Evolutionary conservation across 1,139 yeast genomes (phyloP), one percentile per base, ranked within the genome.

Genomic region (Nakaseomyces kungkrabaensis): DNA sequence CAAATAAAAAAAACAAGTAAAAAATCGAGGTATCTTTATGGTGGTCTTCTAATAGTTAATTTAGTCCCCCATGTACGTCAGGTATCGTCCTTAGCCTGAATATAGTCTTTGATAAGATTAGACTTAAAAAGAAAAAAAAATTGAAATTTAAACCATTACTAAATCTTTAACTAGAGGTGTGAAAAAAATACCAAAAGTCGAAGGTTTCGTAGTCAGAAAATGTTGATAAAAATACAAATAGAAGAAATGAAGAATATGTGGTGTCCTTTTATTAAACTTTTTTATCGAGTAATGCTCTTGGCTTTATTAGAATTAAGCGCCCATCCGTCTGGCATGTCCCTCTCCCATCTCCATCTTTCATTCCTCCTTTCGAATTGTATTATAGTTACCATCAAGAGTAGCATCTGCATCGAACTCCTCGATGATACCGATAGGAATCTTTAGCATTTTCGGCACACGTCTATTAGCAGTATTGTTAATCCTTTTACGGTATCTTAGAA

Each of bases 401-500:
- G 48, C 44, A 46, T 62, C 60, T 31, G 49, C 49, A 25, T 59
- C 54, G 17, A 62, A 51, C 47, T 52, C 52, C 22, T 54, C 46
- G 13, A 62, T 51, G 42, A 61, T 53, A 9, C 56, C 46, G 8
- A 53, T 52, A 24, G 68, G 68, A 10, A 64, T 59, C 25, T 57
- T 54, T 27, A 57, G 50, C n/a, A 50, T 43, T 11, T 57, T 48
- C 6, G 68, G 68, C 8, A 65, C 60, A 41, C 64, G 53, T 26
- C 68, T 53, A 45, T 63, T 65, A 33, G 56, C 44, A 13, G 45
- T 58, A 32, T 66, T 66, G 33, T 58, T 54, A 5, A 56, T 48
- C 17, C 52, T 43, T 51, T 56, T 59, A 42, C 64, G 58, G 47
- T 57, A 63, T 42, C 63, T 58, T 66, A 65, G 62, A 7, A 63